These are phyloP conservation scores for Luffa acutangula DNA, from an alignment of 306 rosid genomes.

Conservation along the genomic window DNA sequence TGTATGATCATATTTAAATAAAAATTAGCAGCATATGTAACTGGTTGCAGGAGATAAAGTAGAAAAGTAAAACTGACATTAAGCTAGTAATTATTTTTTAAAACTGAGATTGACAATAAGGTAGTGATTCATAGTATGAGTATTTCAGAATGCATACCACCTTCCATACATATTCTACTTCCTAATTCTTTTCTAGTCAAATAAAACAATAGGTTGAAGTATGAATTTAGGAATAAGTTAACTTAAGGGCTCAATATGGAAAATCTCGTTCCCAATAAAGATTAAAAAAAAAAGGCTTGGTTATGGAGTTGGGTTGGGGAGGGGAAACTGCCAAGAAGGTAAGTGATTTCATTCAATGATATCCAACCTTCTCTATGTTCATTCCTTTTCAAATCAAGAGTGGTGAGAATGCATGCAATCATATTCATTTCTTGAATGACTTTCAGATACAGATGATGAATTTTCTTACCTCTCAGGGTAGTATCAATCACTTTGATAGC, in stretches of 20 bases:
- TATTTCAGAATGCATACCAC: background rate
- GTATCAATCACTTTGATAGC: too few species aligned
- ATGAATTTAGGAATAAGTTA: too few species aligned
- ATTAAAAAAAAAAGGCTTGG: too few species aligned
- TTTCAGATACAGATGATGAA: too few species aligned
- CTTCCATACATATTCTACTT: background rate
- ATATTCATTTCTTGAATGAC: background rate
- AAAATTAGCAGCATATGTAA: background rate
- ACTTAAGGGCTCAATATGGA: too few species aligned
- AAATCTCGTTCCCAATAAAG: too few species aligned
- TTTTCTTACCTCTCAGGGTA: constrained; percentile 62
- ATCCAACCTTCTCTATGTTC: too few species aligned
- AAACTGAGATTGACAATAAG: background rate
- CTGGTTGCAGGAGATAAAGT: background rate
- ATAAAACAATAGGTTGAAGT: background rate
- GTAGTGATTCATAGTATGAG: background rate
- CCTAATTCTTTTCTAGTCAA: background rate
- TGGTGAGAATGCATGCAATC: background rate
- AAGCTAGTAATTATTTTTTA: background rate
- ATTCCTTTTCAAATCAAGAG: background rate
- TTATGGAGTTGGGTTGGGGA: too few species aligned
- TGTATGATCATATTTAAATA: background rate
- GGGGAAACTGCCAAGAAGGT: too few species aligned
- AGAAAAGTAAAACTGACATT: background rate
- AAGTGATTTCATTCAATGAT: too few species aligned